These are phyloP conservation scores for Prunus mongolica DNA, from an alignment of 306 rosid genomes.

Conservation along the genomic window DNA sequence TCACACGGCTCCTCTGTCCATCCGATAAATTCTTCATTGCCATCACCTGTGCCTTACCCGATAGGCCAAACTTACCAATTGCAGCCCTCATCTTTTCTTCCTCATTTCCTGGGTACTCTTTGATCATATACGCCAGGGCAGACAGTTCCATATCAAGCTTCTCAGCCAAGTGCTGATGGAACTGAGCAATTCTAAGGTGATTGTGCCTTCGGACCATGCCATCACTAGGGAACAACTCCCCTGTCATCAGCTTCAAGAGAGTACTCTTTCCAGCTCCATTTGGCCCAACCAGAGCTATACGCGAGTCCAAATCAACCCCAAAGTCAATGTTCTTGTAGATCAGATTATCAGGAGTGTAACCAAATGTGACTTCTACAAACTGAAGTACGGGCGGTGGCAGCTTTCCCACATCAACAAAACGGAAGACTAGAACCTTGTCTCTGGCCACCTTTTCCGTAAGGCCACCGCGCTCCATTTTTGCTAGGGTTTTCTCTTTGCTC, in stretches of 20 bases:
- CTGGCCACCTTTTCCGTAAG: constrained; percentile 86
- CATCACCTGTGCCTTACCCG: constrained; percentile 99
- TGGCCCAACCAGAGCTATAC: constrained; percentile 95
- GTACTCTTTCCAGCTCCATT: constrained; percentile 99
- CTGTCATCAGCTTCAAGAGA: constrained; percentile 92
- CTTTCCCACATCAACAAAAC: constrained; percentile 94
- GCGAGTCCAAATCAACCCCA: constrained; percentile 93
- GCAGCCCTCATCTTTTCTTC: constrained; percentile 97
- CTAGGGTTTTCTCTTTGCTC: constrained; percentile 95
- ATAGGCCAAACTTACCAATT: constrained; percentile 83
- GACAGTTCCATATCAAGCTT: constrained; percentile 86
- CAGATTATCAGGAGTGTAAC: constrained; percentile 89
- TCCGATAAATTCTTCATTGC: constrained; percentile 94
- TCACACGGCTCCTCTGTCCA: constrained; percentile 94
- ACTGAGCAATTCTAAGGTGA: constrained; percentile 97
- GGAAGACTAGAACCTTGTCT: constrained; percentile 81
- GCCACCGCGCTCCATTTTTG: constrained; percentile 98
- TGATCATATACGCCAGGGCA: constrained; percentile 77
- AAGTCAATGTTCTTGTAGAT: constrained; percentile 84
- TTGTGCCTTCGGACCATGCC: constrained; percentile 99
- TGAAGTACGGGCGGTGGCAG: constrained; percentile 99
- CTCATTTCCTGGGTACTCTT: constrained; percentile 92
- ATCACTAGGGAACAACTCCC: constrained; percentile 74
- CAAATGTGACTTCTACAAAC: constrained; percentile 88
- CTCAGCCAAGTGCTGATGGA: constrained; percentile 92